Base-by-base conservation (phyloP, 768 basidiomycete species). In the Filobasidium floriforme region DNA sequence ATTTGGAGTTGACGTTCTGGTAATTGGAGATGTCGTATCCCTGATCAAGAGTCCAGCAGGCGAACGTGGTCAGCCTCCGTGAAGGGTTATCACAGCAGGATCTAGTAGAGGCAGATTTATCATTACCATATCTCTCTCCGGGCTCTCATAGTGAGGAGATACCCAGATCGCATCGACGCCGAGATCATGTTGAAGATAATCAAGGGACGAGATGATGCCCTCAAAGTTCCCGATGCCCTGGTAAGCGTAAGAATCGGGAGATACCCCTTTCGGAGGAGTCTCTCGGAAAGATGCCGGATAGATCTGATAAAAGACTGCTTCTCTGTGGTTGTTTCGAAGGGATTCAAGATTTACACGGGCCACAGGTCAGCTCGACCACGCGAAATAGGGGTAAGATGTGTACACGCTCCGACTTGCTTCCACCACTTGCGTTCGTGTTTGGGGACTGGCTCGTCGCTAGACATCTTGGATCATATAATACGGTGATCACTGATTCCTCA, bases 91-190 rank as follows among this genome's bases (percentile, higher is more conserved):
- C n/a, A n/a, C n/a, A n/a, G n/a, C n/a, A n/a, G n/a, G n/a, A n/a
- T n/a, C n/a, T n/a, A n/a, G n/a, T n/a, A n/a, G n/a, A n/a, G n/a
- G n/a, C n/a, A n/a, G n/a, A n/a, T 10, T 19, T 44, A 15, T n/a
- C 63, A n/a, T 55, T 22, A 64, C 87, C 86, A 88, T 88, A 76
- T 89, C 87, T 0, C 83, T 84, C 63, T 84, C 79, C 0, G 87
- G 88, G 1, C 84, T 85, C 61, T 82, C 80, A 77, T 88, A 89
- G 54, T 89, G 88, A 12, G 88, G 87, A 6, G 81, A 84, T 19
- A 89, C 81, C 88, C 88, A 89, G 15, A 89, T 71, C 0, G 85
- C 82, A 68, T 87, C 84, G 5, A 86, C 84, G 0, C 87, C 88
- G 7, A 90, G 81, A 60, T 84, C 82, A n/a, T n/a, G n/a, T 63